Evolutionary conservation across 805 yeast species (phyloP), one percentile per base, ranked within the genome.

Genomic region (Pichia scutulata): DNA sequence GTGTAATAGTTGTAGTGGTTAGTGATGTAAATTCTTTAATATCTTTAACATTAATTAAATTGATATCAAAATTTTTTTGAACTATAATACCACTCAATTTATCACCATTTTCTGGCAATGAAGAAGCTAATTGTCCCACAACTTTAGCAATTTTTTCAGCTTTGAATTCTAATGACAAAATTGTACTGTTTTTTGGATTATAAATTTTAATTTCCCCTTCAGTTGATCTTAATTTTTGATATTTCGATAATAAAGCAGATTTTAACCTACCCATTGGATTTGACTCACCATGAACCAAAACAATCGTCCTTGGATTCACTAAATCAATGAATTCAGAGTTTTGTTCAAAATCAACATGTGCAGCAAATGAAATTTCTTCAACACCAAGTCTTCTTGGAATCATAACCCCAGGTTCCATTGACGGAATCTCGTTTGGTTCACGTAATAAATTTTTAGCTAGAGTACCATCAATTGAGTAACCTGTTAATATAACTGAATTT

Each of bases 251-350:
- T 39, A 93, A 72, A 0, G 99, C 98, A 25, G 96, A 86, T 66
- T 93, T 93, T 50, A 93, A 70, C 64, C 99, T 81, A 51, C 98
- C 99, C 98, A 93, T 93, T n/a, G 96, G 97, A 60, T 88, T 89
- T 2, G 93, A 82, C 62, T 93, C 99, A 13, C 99, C 99, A 67
- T 93, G 99, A 2, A 93, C 99, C 49, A 93, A 75, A 52, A 92
- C 89, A 53, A 93, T 86, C 49, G 86, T 82, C 52, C 77, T 77
- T 0, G 99, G 96, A 52, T 85, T 84, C 2, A 93, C 88, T 52
- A 82, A 73, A 57, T 90, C 97, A 52, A 93, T 93, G 62, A 93
- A 93, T 50, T 86, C 87, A 1, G 96, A 73, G 59, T 93, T 93
- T 62, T 93, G 97, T 60, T 86, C 89, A 67, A 85, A 93, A 64